These are phyloP conservation scores for Vararia minispora DNA, from an alignment of 768 basidiomycete genomes.

Conservation along the genomic window DNA sequence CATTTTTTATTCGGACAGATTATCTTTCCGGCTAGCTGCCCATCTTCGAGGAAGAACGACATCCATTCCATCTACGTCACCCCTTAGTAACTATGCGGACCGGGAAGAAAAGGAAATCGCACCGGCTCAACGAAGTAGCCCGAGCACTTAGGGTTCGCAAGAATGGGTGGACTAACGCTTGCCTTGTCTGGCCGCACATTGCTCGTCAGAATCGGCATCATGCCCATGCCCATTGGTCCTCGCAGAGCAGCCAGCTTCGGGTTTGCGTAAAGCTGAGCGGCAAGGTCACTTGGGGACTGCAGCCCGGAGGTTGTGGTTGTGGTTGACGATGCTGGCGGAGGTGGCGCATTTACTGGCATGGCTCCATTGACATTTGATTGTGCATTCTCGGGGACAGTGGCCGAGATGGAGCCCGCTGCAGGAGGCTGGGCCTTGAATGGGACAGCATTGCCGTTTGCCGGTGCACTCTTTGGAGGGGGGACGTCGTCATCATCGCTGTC, in stretches of 20 bases:
- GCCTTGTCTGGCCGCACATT: slow-evolving; percentile 10
- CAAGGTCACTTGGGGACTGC: slow-evolving; percentile 26
- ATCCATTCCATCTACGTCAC: slow-evolving; percentile 80
- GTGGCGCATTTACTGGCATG: slow-evolving; percentile 1
- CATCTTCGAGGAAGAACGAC: slow-evolving; percentile 68
- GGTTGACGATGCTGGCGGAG: neutral
- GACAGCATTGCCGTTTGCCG: slow-evolving; percentile 11
- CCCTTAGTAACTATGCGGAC: neutral
- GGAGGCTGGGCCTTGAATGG: too few relatives aligned
- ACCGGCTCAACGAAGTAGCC: slow-evolving; percentile 97
- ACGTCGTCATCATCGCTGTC: slow-evolving; percentile 26
- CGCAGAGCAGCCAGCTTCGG: slow-evolving; percentile 42
- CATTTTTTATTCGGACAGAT: slow-evolving; percentile 89
- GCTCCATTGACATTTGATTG: too few relatives aligned
- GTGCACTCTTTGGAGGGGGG: slow-evolving; percentile 6
- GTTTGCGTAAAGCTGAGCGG: slow-evolving; percentile 32
- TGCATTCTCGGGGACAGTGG: slow-evolving; percentile 1
- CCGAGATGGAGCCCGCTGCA: slow-evolving; percentile 1
- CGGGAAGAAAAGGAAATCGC: neutral
- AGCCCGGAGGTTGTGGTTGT: slow-evolving; percentile 14
- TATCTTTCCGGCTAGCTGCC: slow-evolving; percentile 80
- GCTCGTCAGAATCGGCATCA: slow-evolving; percentile 15
- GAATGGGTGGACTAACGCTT: slow-evolving; percentile 44
- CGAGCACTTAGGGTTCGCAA: slow-evolving; percentile 77
- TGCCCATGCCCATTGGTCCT: slow-evolving; percentile 15